Base-by-base conservation (phyloP, 2,329 filamentous ascomycete genomes). In the Aspergillus pseudoglaucus region DNA sequence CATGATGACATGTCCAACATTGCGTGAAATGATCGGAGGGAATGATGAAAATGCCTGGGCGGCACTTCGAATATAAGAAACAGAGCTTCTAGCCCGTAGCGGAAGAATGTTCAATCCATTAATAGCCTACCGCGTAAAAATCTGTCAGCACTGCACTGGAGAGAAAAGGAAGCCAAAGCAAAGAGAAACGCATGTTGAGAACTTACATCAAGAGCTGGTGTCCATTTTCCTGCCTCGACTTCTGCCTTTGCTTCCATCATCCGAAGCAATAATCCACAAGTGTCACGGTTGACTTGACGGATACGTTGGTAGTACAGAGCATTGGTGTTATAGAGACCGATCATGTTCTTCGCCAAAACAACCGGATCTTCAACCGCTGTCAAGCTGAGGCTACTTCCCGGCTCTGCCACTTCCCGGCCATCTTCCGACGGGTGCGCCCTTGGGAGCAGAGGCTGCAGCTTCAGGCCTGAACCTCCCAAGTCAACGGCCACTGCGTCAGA, bases 401-500 rank as follows among this genome's bases (percentile, higher is more conserved):
- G 54, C 6, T 64, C 62, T 39, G 47, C 70, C 43, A 70, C 73
- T 76, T 69, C 77, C 66, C 50, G 72, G 17, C 49, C 66, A 47
- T 52, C 48, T 48, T 58, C 61, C 46, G 49, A 58, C 41, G 50
- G 50, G 23, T 64, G 58, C 15, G 72, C 72, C 50, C 87, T 79
- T 27, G 89, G 87, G 70, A 88, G 90, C 58, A 94, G 75, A 2
- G 89, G 88, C 68, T 90, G 82, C 44, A 95, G 74, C 38, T 84
- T 84, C 68, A 90, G 77, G 15, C 85, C 82, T 49, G 89, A 84
- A 58, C 93, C 85, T 46, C 89, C 90, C 58, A 95, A 80, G 59
- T 95, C 90, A 9, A 91, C 79, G 10, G 88, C 85, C 50, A 97
- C 83, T 40, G 89, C 88, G 67, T 97, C 90, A 47, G 90, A 94